Base-by-base conservation (phyloP, 257 asterid genomes). In the Striga asiatica region DNA sequence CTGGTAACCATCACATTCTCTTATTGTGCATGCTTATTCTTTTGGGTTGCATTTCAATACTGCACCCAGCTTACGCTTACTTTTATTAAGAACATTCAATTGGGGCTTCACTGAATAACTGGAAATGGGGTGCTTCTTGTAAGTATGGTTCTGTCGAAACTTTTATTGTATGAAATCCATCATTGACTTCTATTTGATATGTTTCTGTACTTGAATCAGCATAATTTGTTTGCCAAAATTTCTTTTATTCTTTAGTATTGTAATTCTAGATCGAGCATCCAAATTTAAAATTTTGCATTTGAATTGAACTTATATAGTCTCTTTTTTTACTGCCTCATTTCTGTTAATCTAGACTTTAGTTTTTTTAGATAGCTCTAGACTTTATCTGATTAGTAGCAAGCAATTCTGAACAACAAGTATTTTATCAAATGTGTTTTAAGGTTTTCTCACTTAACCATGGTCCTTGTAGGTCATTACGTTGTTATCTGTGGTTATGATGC, bases 401-500 rank as follows among this genome's bases (percentile, higher is more conserved):
- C n/a, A n/a, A n/a, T n/a, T 49, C 49, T 24, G 19, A 24, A 57
- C 35, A 17, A 4, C 3, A 6, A 23, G 0, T 38, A 22, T 34
- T 56, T 51, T 37, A 12, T 41, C 48, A 46, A 23, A 43, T 47
- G n/a, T 10, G 21, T 32, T 9, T 17, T 53, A 50, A 39, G 7
- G 28, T 57, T 13, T 60, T 43, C n/a, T 35, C 43, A 11, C 35
- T 28, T 54, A 3, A 38, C 41, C 22, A 51, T 48, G 19, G 28
- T 18, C 60, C 21, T 19, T 66, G 43, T 76, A 91, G 98, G 98
- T 70, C 98, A 91, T 61, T 87, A 86, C 55, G 66, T 91, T 32
- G 82, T 91, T 50, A 78, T 91, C 9, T 91, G 98, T 71, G 96
- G 96, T 55, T 91, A 87, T 54, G 96, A 87, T 66, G 59, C 89